Base-by-base conservation (phyloP, 108 stramenopile genomes). In the Poteriospumella lacustris region DNA sequence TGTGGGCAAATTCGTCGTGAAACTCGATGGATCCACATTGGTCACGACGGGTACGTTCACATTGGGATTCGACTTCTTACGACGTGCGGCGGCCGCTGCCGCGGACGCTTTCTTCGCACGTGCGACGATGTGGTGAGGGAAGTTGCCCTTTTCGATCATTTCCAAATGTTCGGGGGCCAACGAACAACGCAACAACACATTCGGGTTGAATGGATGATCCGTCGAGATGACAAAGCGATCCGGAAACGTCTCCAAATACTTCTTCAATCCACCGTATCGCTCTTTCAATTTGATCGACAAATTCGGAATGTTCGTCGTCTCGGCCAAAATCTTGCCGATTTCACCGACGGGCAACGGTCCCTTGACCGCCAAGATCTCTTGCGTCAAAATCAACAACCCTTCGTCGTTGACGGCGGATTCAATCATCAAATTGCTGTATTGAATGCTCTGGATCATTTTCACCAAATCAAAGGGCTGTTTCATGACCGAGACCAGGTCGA, bases 141-240 rank as follows among this genome's bases (percentile, higher is more conserved):
- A 64, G 9, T 34, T 64, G 9, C 60, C 60, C 9, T 33, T 19
- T n/a, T 64, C 60, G 9, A 64, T 64, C 60, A 64, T 64, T 24
- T 64, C 60, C 36, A 64, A 64, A 24, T 64, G 24, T 64, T 64
- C 29, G 36, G 60, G 3, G 3, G 60, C 28, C 36, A 64, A 5
- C 3, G 31, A 64, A 3, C 12, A 31, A 34, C 60, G 15, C 31
- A 64, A 64, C 12, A 64, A 34, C 40, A 87, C 87, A 75, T 86
- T 77, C 1, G 87, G 87, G 70, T 87, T 87, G 79, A 87, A 87
- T 0, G 85, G 85, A 72, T 87, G 87, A 81, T 87, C 87, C 12
- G 56, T 58, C 42, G 77, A 67, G 34, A 87, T 84, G 2, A 82
- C 44, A 73, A 87, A 87, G 28, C 60, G 78, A 2, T 78, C 83